phyloP scores from a whole-genome alignment of 768 basidiomycete species.

The Boletus patriciae region DNA sequence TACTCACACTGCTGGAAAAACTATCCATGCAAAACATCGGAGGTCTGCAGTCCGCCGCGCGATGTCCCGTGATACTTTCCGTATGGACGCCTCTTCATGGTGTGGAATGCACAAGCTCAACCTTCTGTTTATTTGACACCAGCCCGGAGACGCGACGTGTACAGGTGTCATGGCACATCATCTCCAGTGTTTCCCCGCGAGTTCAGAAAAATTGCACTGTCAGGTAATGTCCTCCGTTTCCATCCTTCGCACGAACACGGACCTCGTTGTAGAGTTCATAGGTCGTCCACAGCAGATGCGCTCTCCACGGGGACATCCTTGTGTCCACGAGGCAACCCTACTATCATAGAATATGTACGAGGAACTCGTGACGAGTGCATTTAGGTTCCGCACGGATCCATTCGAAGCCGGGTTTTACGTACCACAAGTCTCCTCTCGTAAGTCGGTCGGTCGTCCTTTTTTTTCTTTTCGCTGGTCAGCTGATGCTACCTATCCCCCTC shows the following conservation, averaged over 20 bases:
- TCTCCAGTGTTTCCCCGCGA: not conserved
- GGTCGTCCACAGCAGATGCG: not conserved
- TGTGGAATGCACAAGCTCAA: not conserved
- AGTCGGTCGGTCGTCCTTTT: not conserved
- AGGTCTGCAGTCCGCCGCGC: not conserved
- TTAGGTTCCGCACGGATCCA: not conserved
- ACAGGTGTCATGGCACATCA: not conserved
- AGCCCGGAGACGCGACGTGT: not conserved
- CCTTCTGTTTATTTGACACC: not conserved
- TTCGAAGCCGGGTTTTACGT: constrained; percentile 5
- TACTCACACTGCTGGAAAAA: not conserved
- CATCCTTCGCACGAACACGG: not conserved
- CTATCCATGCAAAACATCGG: too few relatives aligned
- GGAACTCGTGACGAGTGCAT: not conserved
- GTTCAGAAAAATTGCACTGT: too few relatives aligned
- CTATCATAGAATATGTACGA: too few relatives aligned
- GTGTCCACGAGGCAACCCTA: too few relatives aligned
- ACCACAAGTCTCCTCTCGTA: not conserved
- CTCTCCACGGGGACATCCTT: not conserved
- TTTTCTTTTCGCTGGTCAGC: too few relatives aligned
- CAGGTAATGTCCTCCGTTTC: not conserved
- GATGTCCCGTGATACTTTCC: not conserved
- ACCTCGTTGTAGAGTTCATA: not conserved
- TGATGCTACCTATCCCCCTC: too few relatives aligned
- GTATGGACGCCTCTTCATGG: not conserved